These are phyloP conservation scores for Casaregolazyma lundiana DNA, from an alignment of 1,139 yeast species.

Conservation along the genomic window DNA sequence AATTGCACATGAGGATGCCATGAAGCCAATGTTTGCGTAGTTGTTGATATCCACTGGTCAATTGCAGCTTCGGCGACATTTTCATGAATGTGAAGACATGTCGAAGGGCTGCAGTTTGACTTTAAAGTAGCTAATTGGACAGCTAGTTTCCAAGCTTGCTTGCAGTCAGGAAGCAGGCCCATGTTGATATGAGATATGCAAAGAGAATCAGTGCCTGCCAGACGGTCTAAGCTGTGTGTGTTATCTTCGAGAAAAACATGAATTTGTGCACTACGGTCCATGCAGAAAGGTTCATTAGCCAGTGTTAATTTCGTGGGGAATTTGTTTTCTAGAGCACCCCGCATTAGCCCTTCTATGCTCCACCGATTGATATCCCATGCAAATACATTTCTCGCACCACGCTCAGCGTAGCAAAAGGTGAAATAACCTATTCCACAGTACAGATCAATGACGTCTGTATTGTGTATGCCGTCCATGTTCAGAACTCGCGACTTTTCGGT, in stretches of 20 bases:
- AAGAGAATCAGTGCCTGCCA: conserved; percentile 28
- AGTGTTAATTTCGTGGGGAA: conserved; percentile 39
- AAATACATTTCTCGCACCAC: conserved; percentile 49
- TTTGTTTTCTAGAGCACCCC: conserved; percentile 49
- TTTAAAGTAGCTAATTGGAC: conserved; percentile 20
- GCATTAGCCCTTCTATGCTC: conserved; percentile 67
- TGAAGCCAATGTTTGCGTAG: conserved; percentile 11
- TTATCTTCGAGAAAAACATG: conserved; percentile 62
- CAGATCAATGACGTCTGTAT: conserved; percentile 55
- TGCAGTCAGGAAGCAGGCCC: conserved; percentile 71
- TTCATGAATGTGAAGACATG: conserved; percentile 67
- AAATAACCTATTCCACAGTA: conserved; percentile 89
- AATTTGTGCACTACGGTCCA: conserved; percentile 25
- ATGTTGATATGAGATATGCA: conserved; percentile 61
- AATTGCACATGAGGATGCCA: conserved; percentile 12
- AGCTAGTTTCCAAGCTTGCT: conserved; percentile 55
- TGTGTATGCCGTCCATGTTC: conserved; percentile 30
- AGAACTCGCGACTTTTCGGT: conserved; percentile 68
- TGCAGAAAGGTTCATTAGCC: conserved; percentile 7
- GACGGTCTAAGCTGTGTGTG: conserved; percentile 43
- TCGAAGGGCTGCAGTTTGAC: conserved; percentile 11
- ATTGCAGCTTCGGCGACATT: conserved; percentile 53
- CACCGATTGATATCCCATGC: conserved; percentile 89
- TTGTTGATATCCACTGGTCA: conserved; percentile 30
- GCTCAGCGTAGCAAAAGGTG: conserved; percentile 59